Base-by-base conservation (phyloP, 2,329 filamentous ascomycete genomes). In the Fusarium chaquense region DNA sequence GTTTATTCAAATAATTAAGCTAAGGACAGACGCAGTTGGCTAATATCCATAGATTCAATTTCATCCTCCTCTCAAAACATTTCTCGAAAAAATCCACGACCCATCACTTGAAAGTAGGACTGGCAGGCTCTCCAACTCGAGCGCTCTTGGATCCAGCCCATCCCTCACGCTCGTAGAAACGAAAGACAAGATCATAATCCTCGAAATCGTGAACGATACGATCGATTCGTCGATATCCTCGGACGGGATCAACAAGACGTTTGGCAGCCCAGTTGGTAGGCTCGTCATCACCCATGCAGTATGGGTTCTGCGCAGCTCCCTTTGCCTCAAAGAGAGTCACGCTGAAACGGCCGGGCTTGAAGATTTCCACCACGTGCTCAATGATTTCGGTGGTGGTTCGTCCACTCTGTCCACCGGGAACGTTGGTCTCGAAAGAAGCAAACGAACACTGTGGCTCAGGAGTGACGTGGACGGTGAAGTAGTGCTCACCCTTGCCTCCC, bases 391-490 rank as follows among this genome's bases (percentile, higher is more conserved):
- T 89, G 1, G 95, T 98, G 78, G 94, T 92, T 67, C 94, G 91
- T 18, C 94, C 94, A 59, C 89, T 93, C 82, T 97, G 93, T 7
- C 90, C 90, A 28, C 93, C 92, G 2, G 96, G 96, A 6, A 99
- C 95, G 74, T 98, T 99, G 72, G 96, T 98, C 85, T 99, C 96
- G 78, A 99, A 99, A 3, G 94, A 98, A 36, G 96, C 96, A 79
- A 97, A 99, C 7, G 94, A 98, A 84, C 95, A 99, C 76, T 97
- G 90, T 16, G 95, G 93, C 85, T 99, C 96, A 1, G 96, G 96
- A 0, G 96, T 99, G 71, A 99, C 96, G 78, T 99, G 96, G 26
- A 99, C 96, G 1, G 95, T 99, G 82, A 98, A 99, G 83, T 99
- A 99, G 82, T 98, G 94, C 41, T 89, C 91, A 6, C 87, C 83